Percentiles rank a stretch among this genome's conserved stretches.
Conservation (phyloP, 2,329 filamentous ascomycete genomes). For the Didymella glomerata region DNA sequence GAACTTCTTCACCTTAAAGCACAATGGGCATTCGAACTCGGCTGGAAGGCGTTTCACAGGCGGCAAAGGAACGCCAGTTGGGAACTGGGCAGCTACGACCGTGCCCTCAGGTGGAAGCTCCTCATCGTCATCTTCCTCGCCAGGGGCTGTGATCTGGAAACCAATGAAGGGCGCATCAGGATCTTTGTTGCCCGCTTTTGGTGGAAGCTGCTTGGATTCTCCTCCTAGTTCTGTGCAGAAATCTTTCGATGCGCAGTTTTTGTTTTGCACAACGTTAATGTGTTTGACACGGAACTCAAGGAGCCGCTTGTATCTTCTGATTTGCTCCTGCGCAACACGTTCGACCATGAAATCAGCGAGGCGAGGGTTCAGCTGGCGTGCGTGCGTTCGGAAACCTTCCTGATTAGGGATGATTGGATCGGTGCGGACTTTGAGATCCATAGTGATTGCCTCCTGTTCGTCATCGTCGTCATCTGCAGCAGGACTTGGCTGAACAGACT, state of each 20-base stretch:
- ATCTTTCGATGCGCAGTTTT: slow-evolving; percentile 67
- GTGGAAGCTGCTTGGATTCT: slow-evolving; percentile 68
- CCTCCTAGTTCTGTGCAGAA: slow-evolving; percentile 75
- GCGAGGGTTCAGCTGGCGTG: slow-evolving; percentile 76
- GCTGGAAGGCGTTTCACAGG: slow-evolving; percentile 80
- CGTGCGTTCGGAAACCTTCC: slow-evolving; percentile 79
- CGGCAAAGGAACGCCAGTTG: slow-evolving; percentile 80
- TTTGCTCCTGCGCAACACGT: slow-evolving; percentile 82
- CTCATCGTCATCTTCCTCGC: slow-evolving; percentile 69
- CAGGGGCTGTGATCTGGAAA: slow-evolving; percentile 64
- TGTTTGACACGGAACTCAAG: slow-evolving; percentile 76
- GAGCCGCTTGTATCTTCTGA: slow-evolving; percentile 79
- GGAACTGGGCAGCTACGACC: slow-evolving; percentile 78
- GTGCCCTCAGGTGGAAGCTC: slow-evolving; percentile 72
- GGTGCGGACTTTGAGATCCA: slow-evolving; percentile 68
- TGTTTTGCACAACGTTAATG: slow-evolving; percentile 63
- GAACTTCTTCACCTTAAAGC: slow-evolving; percentile 84
- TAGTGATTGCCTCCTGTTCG: slow-evolving; percentile 65
- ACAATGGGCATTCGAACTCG: slow-evolving; percentile 88
- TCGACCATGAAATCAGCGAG: slow-evolving; percentile 75
- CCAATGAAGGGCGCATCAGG: slow-evolving; percentile 64
- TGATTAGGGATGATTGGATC: slow-evolving; percentile 76
- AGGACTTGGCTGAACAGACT: slow-evolving; percentile 44
- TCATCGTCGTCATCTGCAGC: slow-evolving; percentile 52
- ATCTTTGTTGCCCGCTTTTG: slow-evolving; percentile 66